Base-by-base conservation (phyloP, 169 alveolate species). In the Cryptosporidium tyzzeri region DNA sequence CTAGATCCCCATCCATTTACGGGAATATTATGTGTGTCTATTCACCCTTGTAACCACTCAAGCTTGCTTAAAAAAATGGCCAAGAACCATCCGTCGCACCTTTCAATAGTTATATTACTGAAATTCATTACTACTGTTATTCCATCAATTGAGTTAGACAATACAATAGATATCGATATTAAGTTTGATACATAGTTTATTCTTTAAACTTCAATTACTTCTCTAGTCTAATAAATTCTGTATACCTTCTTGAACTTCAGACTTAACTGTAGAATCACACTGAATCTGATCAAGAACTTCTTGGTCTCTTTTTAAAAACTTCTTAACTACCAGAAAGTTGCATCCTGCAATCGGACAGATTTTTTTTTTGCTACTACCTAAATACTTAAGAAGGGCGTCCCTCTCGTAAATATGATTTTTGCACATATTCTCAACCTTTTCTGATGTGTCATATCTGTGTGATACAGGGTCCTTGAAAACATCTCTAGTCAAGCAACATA, bases 11-110 rank as follows among this genome's bases (percentile, higher is more conserved):
- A 96, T 73, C 98, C 98, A 31, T 92, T 92, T 75, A 92, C 94
- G 35, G 97, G 97, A 16, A 91, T 94, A 35, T 92, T 89, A 69
- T 67, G 93, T 41, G 91, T 94, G 69, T 94, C 97, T 44, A 96
- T 97, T 55, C 99, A 97, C 80, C 98, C 99, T 37, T 97, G 98
- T 92, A 96, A 96, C 35, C 97, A 95, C 85, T 92, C 95, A n/a
- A 84, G 92, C 23, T 92, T 95, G 35, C 92, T 96, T 85, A 96
- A 96, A 74, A 93, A 93, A 75, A 94, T 96, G 91, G 92, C 95
- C 53, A 95, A 93, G 71, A 92, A 44, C 10, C 16, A 65, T 45
- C 73, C 89, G 6, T 80, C 89, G n/a, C 93, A 93, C 26, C 86
- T 93, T 33, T 89, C 94, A 16, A 53, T 95, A 58, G 92, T 95